phyloP scores from a whole-genome alignment of 371 early-diverging fungal genomes.

The Mortierella sp. region DNA sequence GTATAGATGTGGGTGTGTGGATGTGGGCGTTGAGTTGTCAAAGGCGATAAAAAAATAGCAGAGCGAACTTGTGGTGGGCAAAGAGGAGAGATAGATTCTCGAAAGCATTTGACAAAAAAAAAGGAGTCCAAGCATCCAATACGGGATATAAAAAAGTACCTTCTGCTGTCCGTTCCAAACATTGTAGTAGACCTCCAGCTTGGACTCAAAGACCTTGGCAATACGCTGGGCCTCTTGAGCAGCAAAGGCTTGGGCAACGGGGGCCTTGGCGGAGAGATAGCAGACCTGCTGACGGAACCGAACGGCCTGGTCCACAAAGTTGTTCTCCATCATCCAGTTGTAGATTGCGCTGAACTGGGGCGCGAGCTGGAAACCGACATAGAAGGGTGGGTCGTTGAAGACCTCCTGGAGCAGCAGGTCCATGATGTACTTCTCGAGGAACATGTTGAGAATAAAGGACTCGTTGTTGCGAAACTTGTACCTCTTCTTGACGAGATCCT shows the following conservation, averaged over 20 bases:
- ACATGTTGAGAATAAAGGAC: constrained; percentile 57
- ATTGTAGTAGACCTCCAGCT: constrained; percentile 43
- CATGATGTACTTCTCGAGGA: constrained; percentile 57
- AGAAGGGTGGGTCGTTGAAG: constrained; percentile 43
- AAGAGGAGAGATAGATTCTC: constrained; percentile 2
- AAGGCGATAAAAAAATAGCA: background rate
- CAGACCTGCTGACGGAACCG: constrained; percentile 57
- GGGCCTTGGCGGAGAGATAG: constrained; percentile 51
- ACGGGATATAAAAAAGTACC: constrained; percentile 13
- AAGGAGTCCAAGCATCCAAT: background rate
- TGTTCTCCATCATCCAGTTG: constrained; percentile 50
- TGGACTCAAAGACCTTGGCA: constrained; percentile 36
- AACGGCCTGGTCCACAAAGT: constrained; percentile 47
- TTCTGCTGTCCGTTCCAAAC: constrained; percentile 55
- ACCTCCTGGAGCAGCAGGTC: constrained; percentile 45
- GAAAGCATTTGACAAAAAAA: background rate
- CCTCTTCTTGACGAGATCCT: constrained; percentile 42
- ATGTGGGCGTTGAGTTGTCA: background rate
- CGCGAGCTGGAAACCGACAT: constrained; percentile 38
- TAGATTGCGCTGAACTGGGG: constrained; percentile 31
- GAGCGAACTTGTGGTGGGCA: background rate
- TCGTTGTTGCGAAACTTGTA: constrained; percentile 52
- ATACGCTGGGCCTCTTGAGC: constrained; percentile 36
- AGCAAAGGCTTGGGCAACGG: constrained; percentile 33
- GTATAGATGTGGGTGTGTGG: background rate